Base-by-base conservation (phyloP, 257 asterid species). In the Solanum appendiculatum region DNA sequence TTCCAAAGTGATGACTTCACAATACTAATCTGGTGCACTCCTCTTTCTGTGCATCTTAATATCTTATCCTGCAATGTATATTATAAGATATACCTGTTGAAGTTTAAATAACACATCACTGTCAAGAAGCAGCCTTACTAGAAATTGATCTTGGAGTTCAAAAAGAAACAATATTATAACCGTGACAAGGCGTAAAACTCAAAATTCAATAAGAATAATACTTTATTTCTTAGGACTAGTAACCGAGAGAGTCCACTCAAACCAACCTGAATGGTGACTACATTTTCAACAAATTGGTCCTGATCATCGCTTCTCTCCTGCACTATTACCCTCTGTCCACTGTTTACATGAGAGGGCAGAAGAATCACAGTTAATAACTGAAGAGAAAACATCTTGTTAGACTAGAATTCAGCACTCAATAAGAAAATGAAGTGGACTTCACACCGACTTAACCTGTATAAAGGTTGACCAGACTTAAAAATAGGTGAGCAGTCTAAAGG, bases 301-400 rank as follows among this genome's bases (percentile, higher is more conserved):
- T 88, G 91, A 75, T 91, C 88, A 58, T 92, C 92, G 82, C 86
- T 87, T 87, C 85, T 87, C 60, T 96, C 98, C 89, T 93, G 98
- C 88, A 97, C 94, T 36, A 92, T 88, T 60, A 97, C 95, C 92
- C 95, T 89, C 88, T 97, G 99, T 82, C 98, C 99, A 86, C 99
- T 96, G 96, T 83, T 89, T 81, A 88, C 69, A 86, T 78, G 48
- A 84, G 64, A 88, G 73, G 87, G 86, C 58, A 89, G 91, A 86
- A 89, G 48, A 86, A 85, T 44, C 87, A 3, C 85, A 48, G 69
- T 81, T 81, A 81, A 1, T 81, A 29, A 48, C 40, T 16, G 27
- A 80, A 0, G 18, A 44, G 27, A 80, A 27, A 78, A 44, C 33
- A 48, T 48, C 66, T 81, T 48, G 44, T 29, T 14, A 46, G 40